A percentile compares a stretch with the other conserved stretches of the same genome.
Conservation (phyloP, 2,329 filamentous ascomycete genomes). For the Elsinoe perseae region DNA sequence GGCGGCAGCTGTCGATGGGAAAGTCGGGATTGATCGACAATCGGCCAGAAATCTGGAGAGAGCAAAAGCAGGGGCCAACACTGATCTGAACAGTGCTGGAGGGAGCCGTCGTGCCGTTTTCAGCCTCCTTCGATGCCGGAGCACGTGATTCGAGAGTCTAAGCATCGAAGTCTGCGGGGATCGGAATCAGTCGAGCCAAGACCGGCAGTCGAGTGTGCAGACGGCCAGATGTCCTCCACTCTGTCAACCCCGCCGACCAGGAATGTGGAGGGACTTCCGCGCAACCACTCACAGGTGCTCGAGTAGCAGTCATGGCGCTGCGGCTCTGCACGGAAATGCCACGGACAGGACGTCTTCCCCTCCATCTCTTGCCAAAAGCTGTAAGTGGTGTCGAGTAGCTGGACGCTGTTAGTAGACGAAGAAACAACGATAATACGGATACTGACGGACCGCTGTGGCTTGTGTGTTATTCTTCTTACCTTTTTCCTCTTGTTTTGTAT, state of each 20-base stretch:
- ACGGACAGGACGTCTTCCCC: background rate
- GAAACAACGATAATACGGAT: background rate
- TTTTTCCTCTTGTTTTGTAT: background rate
- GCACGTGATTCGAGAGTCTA: background rate
- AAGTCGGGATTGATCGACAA: slow-evolving; percentile 15
- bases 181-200: background rate
- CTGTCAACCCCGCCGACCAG: background rate
- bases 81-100: too few species aligned
- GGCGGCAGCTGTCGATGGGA: slow-evolving; percentile 8
- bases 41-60: slow-evolving; percentile 8
- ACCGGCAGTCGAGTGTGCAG: background rate
- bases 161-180: background rate
- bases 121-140: slow-evolving; percentile 4
- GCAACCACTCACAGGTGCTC: background rate
- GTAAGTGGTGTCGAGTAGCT: background rate
- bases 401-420: background rate
- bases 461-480: background rate
- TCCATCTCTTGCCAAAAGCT: background rate
- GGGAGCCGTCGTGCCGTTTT: slow-evolving; percentile 12
- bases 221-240: background rate
- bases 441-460: background rate
- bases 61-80: background rate
- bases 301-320: background rate
- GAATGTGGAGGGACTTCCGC: background rate
- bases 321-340: slow-evolving; percentile 7